Conservation (phyloP, 169 alveolate species). For the Eimeria tenella region DNA sequence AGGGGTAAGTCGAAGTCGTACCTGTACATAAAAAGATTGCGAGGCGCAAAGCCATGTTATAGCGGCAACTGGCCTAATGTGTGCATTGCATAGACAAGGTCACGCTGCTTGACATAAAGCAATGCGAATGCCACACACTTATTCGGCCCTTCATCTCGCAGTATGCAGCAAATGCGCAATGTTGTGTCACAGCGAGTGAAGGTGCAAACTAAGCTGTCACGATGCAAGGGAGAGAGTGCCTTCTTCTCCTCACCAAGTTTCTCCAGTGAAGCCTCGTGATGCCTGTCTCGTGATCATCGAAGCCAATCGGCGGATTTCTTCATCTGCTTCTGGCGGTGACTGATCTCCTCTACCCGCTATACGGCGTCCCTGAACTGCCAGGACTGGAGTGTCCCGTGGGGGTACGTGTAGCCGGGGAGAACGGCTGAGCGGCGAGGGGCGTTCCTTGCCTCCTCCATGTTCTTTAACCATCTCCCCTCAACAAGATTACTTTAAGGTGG, state of each 20-base stretch:
- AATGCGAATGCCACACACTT: too few species aligned
- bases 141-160: too few species aligned
- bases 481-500: background rate
- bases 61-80: too few species aligned
- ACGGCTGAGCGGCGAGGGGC: constrained; percentile 2
- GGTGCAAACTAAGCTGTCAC: too few species aligned
- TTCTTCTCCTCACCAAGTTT: constrained; percentile 70
- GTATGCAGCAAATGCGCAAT: too few species aligned
- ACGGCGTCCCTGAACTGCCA: constrained; percentile 68
- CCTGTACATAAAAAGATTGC: constrained; percentile 30
- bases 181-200: too few species aligned
- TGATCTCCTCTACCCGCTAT: constrained; percentile 56
- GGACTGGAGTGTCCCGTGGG: background rate
- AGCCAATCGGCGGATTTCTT: constrained; percentile 66
- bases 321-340: constrained; percentile 60
- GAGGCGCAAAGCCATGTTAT: too few species aligned
- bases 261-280: constrained; percentile 78
- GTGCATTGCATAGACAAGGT: too few species aligned
- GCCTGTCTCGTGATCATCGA: constrained; percentile 76
- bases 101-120: too few species aligned
- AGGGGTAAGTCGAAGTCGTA: constrained; percentile 86
- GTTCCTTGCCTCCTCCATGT: constrained; percentile 55
- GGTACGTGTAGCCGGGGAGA: constrained; percentile 33
- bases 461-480: constrained; percentile 48
- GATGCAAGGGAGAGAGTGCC: background rate